Evolutionary conservation across 2,329 filamentous ascomycete species (phyloP), one percentile per base, ranked within the genome.

Genomic region (Drechslerella dactyloides): DNA sequence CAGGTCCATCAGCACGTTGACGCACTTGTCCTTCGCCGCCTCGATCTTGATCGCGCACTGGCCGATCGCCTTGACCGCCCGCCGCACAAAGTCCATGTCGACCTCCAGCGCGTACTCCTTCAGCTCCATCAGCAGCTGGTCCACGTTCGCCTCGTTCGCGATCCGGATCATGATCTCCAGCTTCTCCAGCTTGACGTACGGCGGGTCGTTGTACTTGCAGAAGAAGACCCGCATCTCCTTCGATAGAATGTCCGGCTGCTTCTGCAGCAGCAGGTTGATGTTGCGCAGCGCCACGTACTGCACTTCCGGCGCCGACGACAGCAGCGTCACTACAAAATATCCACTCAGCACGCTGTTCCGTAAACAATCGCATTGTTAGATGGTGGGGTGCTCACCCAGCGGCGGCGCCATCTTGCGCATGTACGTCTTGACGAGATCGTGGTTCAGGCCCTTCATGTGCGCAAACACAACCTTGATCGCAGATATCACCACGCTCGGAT

Each of bases 31-130:
- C 78, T 91, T 94, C 2, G 93, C 91, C 75, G 87, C 88, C 80
- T 97, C 94, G 75, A 99, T 96, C 84, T 99, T 99, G 82, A 99
- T 97, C 27, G 94, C 94, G 42, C 96, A 93, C 80, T 99, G 94
- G 1, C 94, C 94, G 76, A 99, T 99, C 21, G 94, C 94, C 80
- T 92, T 94, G 76, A 99, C 90, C 6, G 94, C 91, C 77, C 94
- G 87, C 76, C 92, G 88, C 62, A 97, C 93, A 79, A 97, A 97
- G 80, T 99, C 94, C 93, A 99, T 97, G 77, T 99, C 94, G 35
- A 99, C 93, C 82, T 99, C 94, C 76, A 97, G 84, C 6, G 94
- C 94, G 77, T 99, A 99, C 80, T 99, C 94, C 80, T 96, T 97
- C 78, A 99, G 80, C 80, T 99, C 94, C 10, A 93, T 90, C 15